phyloP scores from a whole-genome alignment of 1,284 basidiomycete genomes.

The Trametes hirsuta region DNA sequence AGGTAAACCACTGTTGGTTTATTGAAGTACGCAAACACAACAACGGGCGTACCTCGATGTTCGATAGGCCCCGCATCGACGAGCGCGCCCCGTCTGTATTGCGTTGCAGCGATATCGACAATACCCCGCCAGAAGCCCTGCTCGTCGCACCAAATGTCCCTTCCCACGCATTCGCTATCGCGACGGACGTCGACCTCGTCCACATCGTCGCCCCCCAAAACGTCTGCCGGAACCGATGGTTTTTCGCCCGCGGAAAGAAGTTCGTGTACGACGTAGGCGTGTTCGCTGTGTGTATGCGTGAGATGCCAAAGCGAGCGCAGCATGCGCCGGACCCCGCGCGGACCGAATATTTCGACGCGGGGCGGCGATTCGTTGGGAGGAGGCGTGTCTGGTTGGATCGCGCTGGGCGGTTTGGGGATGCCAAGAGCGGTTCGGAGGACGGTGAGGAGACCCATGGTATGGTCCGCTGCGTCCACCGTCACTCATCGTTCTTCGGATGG shows the following conservation, averaged over 20 bases:
- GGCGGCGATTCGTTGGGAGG: conserved; percentile 34
- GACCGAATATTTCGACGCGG: conserved; percentile 81
- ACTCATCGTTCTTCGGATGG: not conserved
- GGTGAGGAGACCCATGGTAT: conserved; percentile 80
- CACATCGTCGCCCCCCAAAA: conserved; percentile 41
- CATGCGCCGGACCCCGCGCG: conserved; percentile 80
- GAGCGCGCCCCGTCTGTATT: conserved; percentile 46
- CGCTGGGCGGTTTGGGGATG: conserved; percentile 37
- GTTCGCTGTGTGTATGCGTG: conserved; percentile 67
- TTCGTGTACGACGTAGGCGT: conserved; percentile 83
- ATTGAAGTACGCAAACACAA: conserved; percentile 5
- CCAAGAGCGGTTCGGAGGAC: conserved; percentile 70
- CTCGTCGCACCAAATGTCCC: conserved; percentile 61
- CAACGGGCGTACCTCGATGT: conserved; percentile 68
- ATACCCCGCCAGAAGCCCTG: conserved; percentile 78
- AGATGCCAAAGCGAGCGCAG: conserved; percentile 74
- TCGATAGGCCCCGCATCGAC: conserved; percentile 81
- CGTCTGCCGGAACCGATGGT: conserved; percentile 45
- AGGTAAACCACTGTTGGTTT: not conserved
- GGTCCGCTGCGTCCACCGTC: conserved; percentile 58
- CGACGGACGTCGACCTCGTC: conserved; percentile 40
- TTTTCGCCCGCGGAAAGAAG: conserved; percentile 63
- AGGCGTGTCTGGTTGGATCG: conserved; percentile 4
- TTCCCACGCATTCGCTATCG: conserved; percentile 68
- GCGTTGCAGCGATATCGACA: conserved; percentile 29